Evolutionary conservation across 306 rosid species (phyloP).

Genomic region (Biancaea sappan): DNA sequence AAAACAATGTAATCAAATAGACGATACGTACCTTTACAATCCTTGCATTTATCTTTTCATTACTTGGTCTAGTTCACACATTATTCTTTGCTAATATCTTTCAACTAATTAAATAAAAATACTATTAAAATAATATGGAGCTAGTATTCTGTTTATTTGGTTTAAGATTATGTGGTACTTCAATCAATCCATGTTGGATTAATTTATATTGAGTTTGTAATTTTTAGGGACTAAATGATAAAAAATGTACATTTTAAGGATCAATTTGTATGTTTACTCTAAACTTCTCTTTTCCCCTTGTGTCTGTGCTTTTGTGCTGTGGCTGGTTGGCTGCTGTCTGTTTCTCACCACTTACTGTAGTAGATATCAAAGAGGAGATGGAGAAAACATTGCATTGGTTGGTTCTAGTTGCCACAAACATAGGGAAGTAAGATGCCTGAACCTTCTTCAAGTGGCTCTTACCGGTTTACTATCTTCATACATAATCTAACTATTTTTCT

Average conservation of each 20-base stretch:
- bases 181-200: too few species aligned
- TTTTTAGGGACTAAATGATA: too few species aligned
- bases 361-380: conserved; percentile 75
- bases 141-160: background rate
- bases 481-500: conserved; percentile 34
- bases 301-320: background rate
- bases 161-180: too few species aligned
- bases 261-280: too few species aligned
- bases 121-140: background rate
- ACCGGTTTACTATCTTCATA: background rate
- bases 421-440: conserved; percentile 65
- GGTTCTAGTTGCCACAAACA: conserved; percentile 76
- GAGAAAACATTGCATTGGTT: conserved; percentile 77
- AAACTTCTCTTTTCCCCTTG: background rate
- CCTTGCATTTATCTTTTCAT: background rate
- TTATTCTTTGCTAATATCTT: background rate
- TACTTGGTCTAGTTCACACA: background rate
- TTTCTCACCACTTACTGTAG: conserved; percentile 57
- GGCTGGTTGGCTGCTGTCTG: conserved; percentile 18
- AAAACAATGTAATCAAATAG: too few species aligned
- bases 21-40: too few species aligned
- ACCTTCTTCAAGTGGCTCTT: conserved; percentile 26
- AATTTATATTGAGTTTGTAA: too few species aligned
- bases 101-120: background rate
- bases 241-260: too few species aligned